Conservation (phyloP, 257 asterid genomes). For the Nicotiana benthamiana region DNA sequence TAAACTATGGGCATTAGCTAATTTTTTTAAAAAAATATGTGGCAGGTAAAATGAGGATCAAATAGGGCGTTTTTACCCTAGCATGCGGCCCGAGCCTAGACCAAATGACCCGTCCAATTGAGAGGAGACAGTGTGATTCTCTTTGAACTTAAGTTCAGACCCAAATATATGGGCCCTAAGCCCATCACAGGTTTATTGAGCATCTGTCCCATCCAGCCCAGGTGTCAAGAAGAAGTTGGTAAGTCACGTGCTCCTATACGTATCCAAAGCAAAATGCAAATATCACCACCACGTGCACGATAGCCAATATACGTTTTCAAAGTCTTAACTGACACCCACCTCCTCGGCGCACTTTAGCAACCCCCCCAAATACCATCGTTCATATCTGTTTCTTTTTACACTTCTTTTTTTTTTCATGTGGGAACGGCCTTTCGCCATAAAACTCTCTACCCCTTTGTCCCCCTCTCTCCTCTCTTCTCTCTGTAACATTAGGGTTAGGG, state of each 20-base stretch:
- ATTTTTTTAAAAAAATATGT: no score
- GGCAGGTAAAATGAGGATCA: no score
- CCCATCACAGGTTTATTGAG: no score
- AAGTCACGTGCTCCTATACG: constrained; percentile 15
- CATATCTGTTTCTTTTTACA: constrained; percentile 21
- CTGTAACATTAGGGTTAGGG: constrained; percentile 32
- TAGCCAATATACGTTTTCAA: constrained; percentile 11
- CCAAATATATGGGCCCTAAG: no score
- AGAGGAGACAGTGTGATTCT: no score
- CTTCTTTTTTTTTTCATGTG: neutral
- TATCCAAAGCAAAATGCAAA: neutral
- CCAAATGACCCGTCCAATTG: no score
- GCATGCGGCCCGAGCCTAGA: no score
- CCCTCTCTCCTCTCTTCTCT: neutral
- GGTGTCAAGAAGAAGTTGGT: neutral
- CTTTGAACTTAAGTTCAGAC: no score
- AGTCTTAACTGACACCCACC: constrained; percentile 11
- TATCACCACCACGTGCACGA: constrained; percentile 24
- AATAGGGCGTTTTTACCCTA: no score
- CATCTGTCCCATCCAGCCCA: neutral
- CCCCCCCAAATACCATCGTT: constrained; percentile 4
- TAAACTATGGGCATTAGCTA: no score
- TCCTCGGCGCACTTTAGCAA: constrained; percentile 38
- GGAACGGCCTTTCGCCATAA: constrained; percentile 26
- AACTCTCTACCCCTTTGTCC: constrained; percentile 9